phyloP scores from a whole-genome alignment of 2,329 filamentous ascomycete species.

The Ophiostoma novo-ulmi region DNA sequence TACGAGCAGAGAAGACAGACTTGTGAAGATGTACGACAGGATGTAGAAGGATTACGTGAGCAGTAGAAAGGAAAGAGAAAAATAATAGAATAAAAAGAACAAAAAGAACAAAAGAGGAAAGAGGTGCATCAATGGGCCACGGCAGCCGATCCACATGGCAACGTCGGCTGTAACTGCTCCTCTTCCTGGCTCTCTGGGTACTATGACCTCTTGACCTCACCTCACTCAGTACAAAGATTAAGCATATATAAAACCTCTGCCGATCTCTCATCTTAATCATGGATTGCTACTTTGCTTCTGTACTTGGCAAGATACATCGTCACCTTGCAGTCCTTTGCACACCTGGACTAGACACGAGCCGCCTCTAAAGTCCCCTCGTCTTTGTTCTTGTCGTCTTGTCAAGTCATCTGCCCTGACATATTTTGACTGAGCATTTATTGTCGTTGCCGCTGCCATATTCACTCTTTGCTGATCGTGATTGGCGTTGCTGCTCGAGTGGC shows the following conservation, averaged over 20 bases:
- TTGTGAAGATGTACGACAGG: neutral
- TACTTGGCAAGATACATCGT: slow-evolving; percentile 8
- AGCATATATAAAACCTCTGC: neutral
- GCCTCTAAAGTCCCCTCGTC: neutral
- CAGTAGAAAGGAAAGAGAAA: neutral
- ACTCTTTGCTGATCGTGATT: neutral
- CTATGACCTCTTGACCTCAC: neutral
- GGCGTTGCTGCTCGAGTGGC: no score
- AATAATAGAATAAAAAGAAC: neutral
- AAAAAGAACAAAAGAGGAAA: neutral
- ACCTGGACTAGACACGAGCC: neutral
- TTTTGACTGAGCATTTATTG: neutral
- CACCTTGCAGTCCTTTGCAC: neutral
- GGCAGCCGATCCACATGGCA: slow-evolving; percentile 1
- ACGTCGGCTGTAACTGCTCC: neutral
- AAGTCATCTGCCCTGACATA: neutral
- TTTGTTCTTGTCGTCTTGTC: neutral
- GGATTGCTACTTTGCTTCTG: neutral
- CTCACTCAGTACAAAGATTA: neutral
- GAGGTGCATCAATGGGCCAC: neutral
- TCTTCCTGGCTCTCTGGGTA: neutral
- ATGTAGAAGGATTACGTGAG: neutral
- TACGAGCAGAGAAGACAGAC: neutral
- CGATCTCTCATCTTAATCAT: neutral
- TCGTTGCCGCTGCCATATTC: neutral